phyloP scores from a whole-genome alignment of 805 yeast genomes.

The Schwanniomyces polymorphus region DNA sequence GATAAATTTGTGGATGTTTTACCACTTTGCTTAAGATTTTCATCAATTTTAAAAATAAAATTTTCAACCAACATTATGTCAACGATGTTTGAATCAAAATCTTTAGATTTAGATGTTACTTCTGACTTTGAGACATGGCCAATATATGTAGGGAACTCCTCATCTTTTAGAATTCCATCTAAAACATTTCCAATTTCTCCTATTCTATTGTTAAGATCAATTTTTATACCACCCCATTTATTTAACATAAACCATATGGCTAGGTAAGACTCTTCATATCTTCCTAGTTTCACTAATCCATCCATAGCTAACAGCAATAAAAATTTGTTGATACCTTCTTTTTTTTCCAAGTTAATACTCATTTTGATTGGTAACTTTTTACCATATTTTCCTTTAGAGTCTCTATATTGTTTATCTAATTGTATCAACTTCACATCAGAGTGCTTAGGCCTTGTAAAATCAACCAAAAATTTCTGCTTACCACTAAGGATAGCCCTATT shows the following conservation, averaged over 20 bases:
- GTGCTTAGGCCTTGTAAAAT: constrained; percentile 25
- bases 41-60: constrained; percentile 32
- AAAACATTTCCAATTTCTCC: constrained; percentile 2
- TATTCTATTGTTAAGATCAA: constrained; percentile 4
- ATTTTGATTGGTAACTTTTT: constrained; percentile 9
- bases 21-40: constrained; percentile 15
- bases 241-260: constrained; percentile 33
- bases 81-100: constrained; percentile 7
- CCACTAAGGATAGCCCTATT: constrained; percentile 24
- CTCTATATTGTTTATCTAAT: constrained; percentile 12
- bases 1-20: constrained; percentile 20
- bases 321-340: constrained; percentile 29
- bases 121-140: neutral
- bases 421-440: constrained; percentile 15
- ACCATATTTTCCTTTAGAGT: constrained; percentile 21
- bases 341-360: constrained; percentile 5
- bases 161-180: constrained; percentile 5
- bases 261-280: constrained; percentile 24
- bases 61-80: constrained; percentile 34
- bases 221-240: constrained; percentile 34
- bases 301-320: constrained; percentile 29
- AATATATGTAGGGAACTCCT: constrained; percentile 2
- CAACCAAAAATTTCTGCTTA: constrained; percentile 27
- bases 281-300: constrained; percentile 29
- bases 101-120: neutral